Evolutionary conservation across 179 eudicot species (phyloP), one percentile per base, ranked within the genome.

Genomic region (Vitellaria paradoxa): DNA sequence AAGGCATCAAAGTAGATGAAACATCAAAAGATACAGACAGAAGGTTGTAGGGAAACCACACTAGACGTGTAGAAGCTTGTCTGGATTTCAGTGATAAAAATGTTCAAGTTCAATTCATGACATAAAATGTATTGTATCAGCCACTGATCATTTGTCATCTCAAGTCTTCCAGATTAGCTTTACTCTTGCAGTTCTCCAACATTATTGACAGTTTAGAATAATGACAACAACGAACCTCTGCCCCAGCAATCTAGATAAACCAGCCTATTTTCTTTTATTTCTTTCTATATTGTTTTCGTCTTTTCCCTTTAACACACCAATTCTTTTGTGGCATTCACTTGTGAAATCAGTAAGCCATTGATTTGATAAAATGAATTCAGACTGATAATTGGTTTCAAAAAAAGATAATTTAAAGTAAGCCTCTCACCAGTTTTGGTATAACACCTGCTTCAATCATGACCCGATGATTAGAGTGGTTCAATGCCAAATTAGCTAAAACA

Each of bases 401-500:
- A 30, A 30, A 30, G 37, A 30, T 30, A 80, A 73, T 26, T 17
- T 37, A 69, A 78, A 73, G 62, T 2, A 56, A 68, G 68, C 53
- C 93, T 30, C 37, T 87, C 78, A 93, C 97, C 95, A 93, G 61
- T 82, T 84, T 86, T 24, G 97, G 92, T 73, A 93, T 88, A 66
- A 88, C 92, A 81, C 86, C 89, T 69, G 89, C 94, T 89, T 92
- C 95, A 71, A 89, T 91, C 87, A 92, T 81, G 72, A 85, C 75
- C 72, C 74, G 80, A 81, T 92, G 98, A 88, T 83, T 92, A 68
- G 80, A 79, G 21, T 24, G 71, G 59, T 76, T 78, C 76, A 92
- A 80, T 65, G 97, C 86, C 79, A 93, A 82, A 85, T 92, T 93
- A 65, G 95, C 95, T 83, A 93, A 77, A 59, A 93, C 90, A 63